Evolutionary conservation across 352 stramenopile species (phyloP), one percentile per base, ranked within the genome.

Genomic region (Saprolegnia diclina): DNA sequence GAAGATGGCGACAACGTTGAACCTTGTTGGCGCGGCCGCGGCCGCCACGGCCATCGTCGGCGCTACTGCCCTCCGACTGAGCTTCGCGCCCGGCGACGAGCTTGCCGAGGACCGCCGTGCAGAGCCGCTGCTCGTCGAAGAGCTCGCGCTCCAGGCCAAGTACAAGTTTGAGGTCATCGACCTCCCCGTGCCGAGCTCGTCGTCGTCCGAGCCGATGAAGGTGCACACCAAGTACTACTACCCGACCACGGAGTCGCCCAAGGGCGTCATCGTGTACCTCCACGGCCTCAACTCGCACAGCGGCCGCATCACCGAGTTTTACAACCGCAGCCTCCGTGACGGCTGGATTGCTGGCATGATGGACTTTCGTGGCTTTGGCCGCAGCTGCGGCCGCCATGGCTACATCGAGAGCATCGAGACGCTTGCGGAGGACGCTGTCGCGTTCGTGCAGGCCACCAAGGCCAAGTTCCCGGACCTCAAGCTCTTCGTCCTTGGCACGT

Each of bases 231-330:
- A 69, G 29, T 57, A 21, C 29, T 69, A 52, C 21, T 61, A 35
- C n/a, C 63, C 63, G 11, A 44, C 21, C 7, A n/a, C 21, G 4
- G 13, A 29, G 6, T 24, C 21, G 7, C 63, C 73, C 1, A 79
- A 75, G 38, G 83, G 78, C 10, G 76, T 93, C 6, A 77, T 93
- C n/a, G 73, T 91, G 21, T 79, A 89, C 48, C 66, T 93, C 35
- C 85, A 93, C 48, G 83, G 85, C 48, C 70, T 93, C 45, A 93
- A 90, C 65, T 88, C 82, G 46, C 85, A 93, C 73, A 91, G 83
- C 65, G 83, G 78, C n/a, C 79, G 85, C 53, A 89, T 87, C 75
- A 88, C 83, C 42, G 79, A 72, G 56, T 90, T 91, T 73, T 89
- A 88, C 76, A 73, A 86, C 46, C 78, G 87, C 57, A 73, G 90